These are phyloP conservation scores for Leccinum incarnatum DNA, from an alignment of 768 basidiomycete genomes.

Conservation along the genomic window DNA sequence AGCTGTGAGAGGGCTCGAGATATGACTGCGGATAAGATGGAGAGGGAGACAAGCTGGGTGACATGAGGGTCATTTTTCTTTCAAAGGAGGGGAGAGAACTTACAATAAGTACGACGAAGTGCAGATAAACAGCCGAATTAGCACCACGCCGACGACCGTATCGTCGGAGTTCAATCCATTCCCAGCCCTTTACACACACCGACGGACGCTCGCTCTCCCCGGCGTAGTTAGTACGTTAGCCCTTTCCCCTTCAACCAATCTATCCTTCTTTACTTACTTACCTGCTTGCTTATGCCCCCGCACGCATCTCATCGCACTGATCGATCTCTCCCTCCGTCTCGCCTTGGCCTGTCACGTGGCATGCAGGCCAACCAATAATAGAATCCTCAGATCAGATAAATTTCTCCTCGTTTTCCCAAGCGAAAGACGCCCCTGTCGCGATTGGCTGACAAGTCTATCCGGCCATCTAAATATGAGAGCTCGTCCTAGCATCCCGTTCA, in stretches of 20 bases:
- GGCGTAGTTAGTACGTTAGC: neutral
- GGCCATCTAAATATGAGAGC: neutral
- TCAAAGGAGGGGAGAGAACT: neutral
- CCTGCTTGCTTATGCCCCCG: neutral
- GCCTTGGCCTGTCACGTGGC: neutral
- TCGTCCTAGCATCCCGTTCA: neutral
- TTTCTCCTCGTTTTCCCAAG: neutral
- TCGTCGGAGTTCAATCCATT: neutral
- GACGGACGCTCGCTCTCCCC: neutral
- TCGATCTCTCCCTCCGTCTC: neutral
- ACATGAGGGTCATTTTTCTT: conserved; percentile 16
- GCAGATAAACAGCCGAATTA: neutral
- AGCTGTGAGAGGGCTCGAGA: conserved; percentile 29
- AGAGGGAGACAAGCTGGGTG: conserved; percentile 14
- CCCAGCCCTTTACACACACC: neutral
- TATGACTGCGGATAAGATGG: conserved; percentile 23
- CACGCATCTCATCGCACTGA: neutral
- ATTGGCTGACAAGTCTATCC: neutral
- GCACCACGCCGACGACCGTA: neutral
- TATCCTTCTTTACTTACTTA: too few relatives aligned
- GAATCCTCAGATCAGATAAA: too few relatives aligned
- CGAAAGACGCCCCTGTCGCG: neutral
- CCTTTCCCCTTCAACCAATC: too few relatives aligned
- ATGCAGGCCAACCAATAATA: neutral
- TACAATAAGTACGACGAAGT: conserved; percentile 1